Evolutionary conservation across 495 filamentous ascomycete species (phyloP).

Genomic region (Talaromyces stipitatus): DNA sequence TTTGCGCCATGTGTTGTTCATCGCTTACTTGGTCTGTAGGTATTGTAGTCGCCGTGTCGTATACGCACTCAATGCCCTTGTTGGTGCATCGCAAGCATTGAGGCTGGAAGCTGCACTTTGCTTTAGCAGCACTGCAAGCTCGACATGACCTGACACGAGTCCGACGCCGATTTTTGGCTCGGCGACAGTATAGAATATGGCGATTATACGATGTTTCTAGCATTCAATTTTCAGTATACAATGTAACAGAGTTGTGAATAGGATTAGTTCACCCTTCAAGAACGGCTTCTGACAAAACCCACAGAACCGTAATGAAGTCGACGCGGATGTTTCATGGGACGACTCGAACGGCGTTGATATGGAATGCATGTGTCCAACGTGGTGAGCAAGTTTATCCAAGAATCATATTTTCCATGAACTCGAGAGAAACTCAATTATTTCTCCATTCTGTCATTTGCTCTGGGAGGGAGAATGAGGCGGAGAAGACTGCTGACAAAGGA

Average conservation of each 20-base stretch:
- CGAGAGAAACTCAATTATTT: no score
- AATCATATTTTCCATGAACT: neutral
- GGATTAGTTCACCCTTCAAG: neutral
- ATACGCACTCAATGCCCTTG: neutral
- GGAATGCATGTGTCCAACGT: neutral
- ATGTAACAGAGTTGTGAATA: neutral
- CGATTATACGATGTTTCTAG: neutral
- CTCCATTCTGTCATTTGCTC: neutral
- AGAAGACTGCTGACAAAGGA: neutral
- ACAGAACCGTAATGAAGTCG: neutral
- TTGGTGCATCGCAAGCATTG: neutral
- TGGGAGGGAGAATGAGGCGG: neutral
- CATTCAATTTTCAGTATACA: neutral
- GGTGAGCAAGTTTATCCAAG: neutral
- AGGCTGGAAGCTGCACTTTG: neutral
- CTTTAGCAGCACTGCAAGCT: neutral
- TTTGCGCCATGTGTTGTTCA: neutral
- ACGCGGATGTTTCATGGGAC: neutral
- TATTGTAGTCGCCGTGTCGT: no score
- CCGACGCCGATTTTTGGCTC: neutral
- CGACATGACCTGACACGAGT: neutral
- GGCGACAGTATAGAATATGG: constrained; percentile 1
- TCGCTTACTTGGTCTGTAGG: neutral
- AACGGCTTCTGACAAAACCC: neutral
- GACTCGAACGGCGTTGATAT: neutral